Base-by-base conservation (phyloP, 148 eudicot genomes). In the Heliamphora exappendiculata region DNA sequence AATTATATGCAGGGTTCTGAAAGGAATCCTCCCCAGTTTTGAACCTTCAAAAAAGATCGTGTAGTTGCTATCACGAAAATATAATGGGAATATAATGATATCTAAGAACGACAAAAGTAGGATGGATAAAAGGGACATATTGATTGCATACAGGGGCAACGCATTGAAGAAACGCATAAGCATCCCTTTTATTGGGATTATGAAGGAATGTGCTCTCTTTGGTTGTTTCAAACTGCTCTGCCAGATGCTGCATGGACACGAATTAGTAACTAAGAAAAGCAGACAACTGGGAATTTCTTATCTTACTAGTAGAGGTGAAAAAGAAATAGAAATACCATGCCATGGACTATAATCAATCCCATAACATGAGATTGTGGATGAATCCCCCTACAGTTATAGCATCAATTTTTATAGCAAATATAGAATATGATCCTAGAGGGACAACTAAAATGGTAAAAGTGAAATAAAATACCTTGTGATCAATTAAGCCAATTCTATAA, bases 31-130 rank as follows among this genome's bases (percentile, higher is more conserved):
- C 64, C 39, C 80, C 81, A 73, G 66, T 20, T 54, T 75, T 81
- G 75, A 84, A 79, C 90, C 97, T 93, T 83, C 72, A 87, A 70
- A 72, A 57, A 80, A 75, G 69, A 62, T 53, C 13, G 82, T 14
- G 44, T 10, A 63, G 17, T 60, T n/a, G 57, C 14, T 37, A 13
- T 59, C 19, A 62, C 9, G 16, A 49, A 12, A 36, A 51, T 16
- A 49, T 78, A 9, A 10, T 0, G n/a, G 2, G 5, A 39, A 72
- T 3, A 51, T 20, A 2, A 37, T 8, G 20, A 55, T 6, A 53
- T 29, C 49, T 16, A 45, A 47, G 16, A 54, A 33, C 14, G 45
- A 41, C 29, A 44, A 45, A 65, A 39, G 10, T 44, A 47, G 62
- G 50, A 44, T 70, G 28, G 19, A 20, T 31, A 28, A 31, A 36